Base-by-base conservation (phyloP, 192 early-diverging fungal species). In the Coemansia sp. region DNA sequence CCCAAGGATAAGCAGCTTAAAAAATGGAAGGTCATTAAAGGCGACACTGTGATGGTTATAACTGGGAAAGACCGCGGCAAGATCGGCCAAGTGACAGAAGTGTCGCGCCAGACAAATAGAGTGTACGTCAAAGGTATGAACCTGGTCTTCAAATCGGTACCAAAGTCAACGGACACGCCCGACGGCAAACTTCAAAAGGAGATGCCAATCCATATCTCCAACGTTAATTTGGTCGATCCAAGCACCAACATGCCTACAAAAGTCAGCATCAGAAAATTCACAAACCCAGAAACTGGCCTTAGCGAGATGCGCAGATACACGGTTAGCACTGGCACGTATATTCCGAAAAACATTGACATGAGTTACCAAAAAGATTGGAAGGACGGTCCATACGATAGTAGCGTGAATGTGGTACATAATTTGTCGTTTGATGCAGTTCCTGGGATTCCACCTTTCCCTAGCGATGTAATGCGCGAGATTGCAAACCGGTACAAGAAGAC, bases 201-300 rank as follows among this genome's bases (percentile, higher is more conserved):
- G 61, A 84, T 85, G 69, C 89, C 88, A 8, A 86, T 93, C 35
- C 86, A 87, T 60, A 83, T 89, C 52, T 86, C 87, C 3, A 86
- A 93, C 66, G 79, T 93, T 5, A 82, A 85, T 8, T 61, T 93
- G 56, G 77, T 93, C n/a, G 91, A 93, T 64, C 90, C 91, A 15
- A 73, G 67, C 58, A 77, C 70, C 9, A 59, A 71, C 23, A 46
- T 63, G 70, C 74, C 79, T 15, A 73, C 79, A 7, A 75, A 71
- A 60, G 66, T 82, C 25, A 39, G 43, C n/a, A 23, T 77, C 37
- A 59, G 34, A 2, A 58, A 20, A 2, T 67, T 58, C 40, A 18
- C 40, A 2, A 61, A 82, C 35, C 74, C 79, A 0, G 64, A 76
- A 5, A 75, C 66, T 1, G 64, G 63, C 7, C 42, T 28, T 2